Percentiles rank a stretch among this genome's conserved stretches.
Conservation (phyloP, 2,329 filamentous ascomycete species). For the Incumbomyces delicatus region DNA sequence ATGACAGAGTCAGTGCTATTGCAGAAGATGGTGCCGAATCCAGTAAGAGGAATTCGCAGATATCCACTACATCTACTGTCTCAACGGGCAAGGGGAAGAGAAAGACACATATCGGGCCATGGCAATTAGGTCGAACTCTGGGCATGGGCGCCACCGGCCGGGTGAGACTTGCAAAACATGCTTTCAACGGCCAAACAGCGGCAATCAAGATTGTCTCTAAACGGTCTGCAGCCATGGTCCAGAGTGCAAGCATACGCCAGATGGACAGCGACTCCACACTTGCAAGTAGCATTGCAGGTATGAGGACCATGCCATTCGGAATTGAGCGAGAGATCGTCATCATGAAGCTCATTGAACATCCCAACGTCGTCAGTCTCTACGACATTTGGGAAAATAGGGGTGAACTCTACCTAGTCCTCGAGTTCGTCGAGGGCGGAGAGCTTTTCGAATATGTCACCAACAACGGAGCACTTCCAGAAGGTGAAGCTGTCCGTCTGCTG, state of each 20-base stretch:
- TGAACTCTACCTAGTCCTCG: constrained; percentile 93
- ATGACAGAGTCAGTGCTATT: constrained; percentile 46
- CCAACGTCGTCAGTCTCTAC: constrained; percentile 85
- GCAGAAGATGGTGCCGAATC: constrained; percentile 35
- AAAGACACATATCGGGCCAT: constrained; percentile 79
- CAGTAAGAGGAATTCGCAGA: constrained; percentile 22
- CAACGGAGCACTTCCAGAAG: constrained; percentile 64
- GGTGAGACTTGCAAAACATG: constrained; percentile 76
- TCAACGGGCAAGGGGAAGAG: constrained; percentile 46
- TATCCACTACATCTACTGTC: constrained; percentile 42
- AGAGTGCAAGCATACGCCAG: constrained; percentile 75
- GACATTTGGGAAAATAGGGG: constrained; percentile 97
- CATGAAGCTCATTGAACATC: constrained; percentile 91
- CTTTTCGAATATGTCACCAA: constrained; percentile 77
- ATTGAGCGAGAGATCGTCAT: constrained; percentile 94
- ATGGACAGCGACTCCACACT: constrained; percentile 61
- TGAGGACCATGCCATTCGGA: constrained; percentile 69
- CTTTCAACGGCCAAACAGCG: constrained; percentile 65
- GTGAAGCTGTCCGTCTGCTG: constrained; percentile 74
- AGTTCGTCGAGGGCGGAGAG: constrained; percentile 78
- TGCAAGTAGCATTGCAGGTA: constrained; percentile 47
- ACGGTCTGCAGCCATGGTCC: constrained; percentile 64
- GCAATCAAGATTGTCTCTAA: constrained; percentile 95
- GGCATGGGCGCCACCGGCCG: constrained; percentile 84
- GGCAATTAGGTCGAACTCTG: constrained; percentile 81